Percentiles rank a stretch among this genome's conserved stretches.
phyloP scores from a whole-genome alignment of 805 yeast species.

The Schizosaccharomyces cryophilus region DNA sequence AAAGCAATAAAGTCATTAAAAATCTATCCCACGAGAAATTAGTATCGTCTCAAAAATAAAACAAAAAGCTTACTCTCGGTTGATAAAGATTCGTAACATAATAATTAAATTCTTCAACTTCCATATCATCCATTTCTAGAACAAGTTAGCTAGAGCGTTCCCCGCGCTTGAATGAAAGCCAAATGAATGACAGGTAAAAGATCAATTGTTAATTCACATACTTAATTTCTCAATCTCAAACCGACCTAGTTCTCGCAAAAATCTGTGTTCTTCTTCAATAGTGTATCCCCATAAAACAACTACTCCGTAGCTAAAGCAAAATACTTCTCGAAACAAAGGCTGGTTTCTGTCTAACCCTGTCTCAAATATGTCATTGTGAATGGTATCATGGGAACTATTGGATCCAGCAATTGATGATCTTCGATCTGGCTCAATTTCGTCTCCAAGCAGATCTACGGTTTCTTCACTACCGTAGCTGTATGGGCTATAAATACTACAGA shows the following conservation, averaged over 20 bases:
- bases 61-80: slow-evolving; percentile 27
- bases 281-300: slow-evolving; percentile 91
- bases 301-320: slow-evolving; percentile 91
- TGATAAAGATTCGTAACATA: slow-evolving; percentile 84
- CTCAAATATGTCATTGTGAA: background rate
- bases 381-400: background rate
- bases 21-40: slow-evolving; percentile 17
- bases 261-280: slow-evolving; percentile 55
- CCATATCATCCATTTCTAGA: slow-evolving; percentile 62
- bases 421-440: background rate
- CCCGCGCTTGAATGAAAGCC: no score
- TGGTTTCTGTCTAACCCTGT: background rate
- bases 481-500: background rate
- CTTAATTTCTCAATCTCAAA: slow-evolving; percentile 66
- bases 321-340: slow-evolving; percentile 27
- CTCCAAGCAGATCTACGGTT: background rate
- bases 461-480: background rate
- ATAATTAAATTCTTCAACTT: slow-evolving; percentile 82
- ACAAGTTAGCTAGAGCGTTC: background rate
- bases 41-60: background rate
- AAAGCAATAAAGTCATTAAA: slow-evolving; percentile 88
- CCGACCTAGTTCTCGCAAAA: slow-evolving; percentile 60
- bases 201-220: background rate
- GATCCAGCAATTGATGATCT: background rate
- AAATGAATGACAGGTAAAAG: background rate